phyloP scores from a whole-genome alignment of 2,329 filamentous ascomycete species.

The Sphaerulina vaccinii region DNA sequence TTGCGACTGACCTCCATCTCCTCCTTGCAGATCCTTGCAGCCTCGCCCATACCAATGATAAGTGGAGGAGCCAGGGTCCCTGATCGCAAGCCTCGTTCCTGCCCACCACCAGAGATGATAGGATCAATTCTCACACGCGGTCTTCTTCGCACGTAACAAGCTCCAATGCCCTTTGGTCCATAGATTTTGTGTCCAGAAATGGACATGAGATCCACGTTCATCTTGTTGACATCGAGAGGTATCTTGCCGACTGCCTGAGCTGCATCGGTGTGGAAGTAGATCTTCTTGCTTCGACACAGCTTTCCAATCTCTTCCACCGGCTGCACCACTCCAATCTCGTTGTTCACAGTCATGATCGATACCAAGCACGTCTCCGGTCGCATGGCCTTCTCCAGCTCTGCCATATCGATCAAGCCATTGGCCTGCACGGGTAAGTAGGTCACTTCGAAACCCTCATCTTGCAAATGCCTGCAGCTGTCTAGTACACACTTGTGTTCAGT shows the following conservation, averaged over 20 bases:
- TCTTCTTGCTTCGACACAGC: conserved; percentile 84
- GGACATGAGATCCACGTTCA: conserved; percentile 98
- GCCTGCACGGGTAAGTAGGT: conserved; percentile 92
- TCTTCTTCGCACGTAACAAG: conserved; percentile 89
- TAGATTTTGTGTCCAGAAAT: conserved; percentile 99
- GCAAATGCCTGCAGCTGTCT: conserved; percentile 93
- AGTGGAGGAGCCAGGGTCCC: conserved; percentile 88
- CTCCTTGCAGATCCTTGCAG: conserved; percentile 84
- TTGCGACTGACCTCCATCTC: conserved; percentile 77
- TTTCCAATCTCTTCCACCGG: conserved; percentile 90
- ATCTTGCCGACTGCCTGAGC: conserved; percentile 99
- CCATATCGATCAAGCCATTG: conserved; percentile 81
- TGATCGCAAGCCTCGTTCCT: conserved; percentile 91
- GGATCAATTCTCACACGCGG: conserved; percentile 93
- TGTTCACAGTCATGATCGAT: conserved; percentile 99
- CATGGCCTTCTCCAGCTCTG: conserved; percentile 83
- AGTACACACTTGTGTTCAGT: conserved; percentile 99
- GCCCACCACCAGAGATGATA: conserved; percentile 92
- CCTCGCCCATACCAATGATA: conserved; percentile 91
- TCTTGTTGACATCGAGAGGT: conserved; percentile 90
- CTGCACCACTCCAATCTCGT: conserved; percentile 99
- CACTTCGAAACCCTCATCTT: conserved; percentile 93
- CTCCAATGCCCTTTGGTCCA: conserved; percentile 93
- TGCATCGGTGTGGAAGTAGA: conserved; percentile 97
- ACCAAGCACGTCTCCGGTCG: conserved; percentile 87